Evolutionary conservation across 257 asterid species (phyloP), one percentile per base, ranked within the genome.

Genomic region (Nicotiana attenuata): DNA sequence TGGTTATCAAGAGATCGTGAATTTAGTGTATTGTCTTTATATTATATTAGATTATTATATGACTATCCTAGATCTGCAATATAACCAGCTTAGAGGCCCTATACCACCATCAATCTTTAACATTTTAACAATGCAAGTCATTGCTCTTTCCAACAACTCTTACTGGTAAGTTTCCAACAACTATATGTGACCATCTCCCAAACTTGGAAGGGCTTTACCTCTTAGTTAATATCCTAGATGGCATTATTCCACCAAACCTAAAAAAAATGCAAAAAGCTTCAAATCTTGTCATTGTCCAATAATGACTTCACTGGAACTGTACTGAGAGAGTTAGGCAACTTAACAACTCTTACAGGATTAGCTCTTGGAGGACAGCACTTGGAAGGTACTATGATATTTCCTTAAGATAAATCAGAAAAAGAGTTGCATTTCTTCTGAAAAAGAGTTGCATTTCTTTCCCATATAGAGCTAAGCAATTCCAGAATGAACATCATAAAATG

Each of bases 151-250:
- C 41, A 0, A 0, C 0, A 81, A 84, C 31, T 17, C 84, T 81
- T 20, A 81, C 84, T 15, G 89, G 89, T 24, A 65, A 67, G 47
- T 24, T 86, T 22, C 85, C 85, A 13, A 35, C 82, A 38, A 68
- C 56, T 24, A 22, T 86, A 78, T 85, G 87, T 29, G 53, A 71
- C 1, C 5, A 15, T 28, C 82, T 5, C 84, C 84, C 59, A 65
- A 78, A 56, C 84, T 79, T 47, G 26, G 66, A 73, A 82, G 19
- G 29, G 2, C 55, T 86, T 1, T 2, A 0, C 20, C 77, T 86
- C 13, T 0, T 56, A 5, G 1, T 26, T 0, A 65, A 28, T 7
- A 1, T 79, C 33, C 63, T 86, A 20, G 68, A 52, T 7, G 88
- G 86, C 10, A 57, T 56, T 3, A 77, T 86, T 60, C 87, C 89